Base-by-base conservation (phyloP, 2,329 filamentous ascomycete genomes). In the Fusarium irregulare region DNA sequence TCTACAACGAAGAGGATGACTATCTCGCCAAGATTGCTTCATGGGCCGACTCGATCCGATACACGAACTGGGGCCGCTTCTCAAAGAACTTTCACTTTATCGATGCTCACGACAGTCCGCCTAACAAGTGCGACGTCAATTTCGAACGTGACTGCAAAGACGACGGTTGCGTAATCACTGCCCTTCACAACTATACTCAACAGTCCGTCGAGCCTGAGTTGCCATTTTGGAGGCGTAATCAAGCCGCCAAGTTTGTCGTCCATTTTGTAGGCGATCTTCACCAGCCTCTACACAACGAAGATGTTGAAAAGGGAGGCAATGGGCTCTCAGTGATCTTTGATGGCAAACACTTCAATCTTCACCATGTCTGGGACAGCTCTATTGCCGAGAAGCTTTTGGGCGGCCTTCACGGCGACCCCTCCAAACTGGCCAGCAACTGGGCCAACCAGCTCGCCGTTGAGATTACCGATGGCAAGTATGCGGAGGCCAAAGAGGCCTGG, bases 191-290 rank as follows among this genome's bases (percentile, higher is more conserved):
- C 80, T 89, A 89, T 79, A 90, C 87, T n/a, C 73, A 80, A 27
- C 84, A 87, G 66, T 76, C 87, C 14, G 78, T 87, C 34, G 84
- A 89, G 72, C 65, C 79, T 10, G 56, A 70, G 8, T 75, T 90
- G 50, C 78, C 78, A 30, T 73, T 77, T 4, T 83, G 80, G 77
- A 82, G 84, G 66, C 83, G 85, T 50, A 82, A 81, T 53, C 85
- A 90, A 78, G 89, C 89, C 4, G 87, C 88, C 75, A 91, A 90
- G 80, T 91, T 91, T 76, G 83, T 90, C 60, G 79, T 90, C 42
- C 88, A 93, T 79, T 92, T 93, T 75, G 79, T 92, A 56, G 89
- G 89, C 56, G 91, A 92, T 77, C 87, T 92, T 64, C 89, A 92
- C 78, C 88, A 92, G 80, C 89, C 89, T 30, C 81, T 92, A 60